phyloP scores from a whole-genome alignment of 176 grass and related monocot species.

The Dactylis glomerata region DNA sequence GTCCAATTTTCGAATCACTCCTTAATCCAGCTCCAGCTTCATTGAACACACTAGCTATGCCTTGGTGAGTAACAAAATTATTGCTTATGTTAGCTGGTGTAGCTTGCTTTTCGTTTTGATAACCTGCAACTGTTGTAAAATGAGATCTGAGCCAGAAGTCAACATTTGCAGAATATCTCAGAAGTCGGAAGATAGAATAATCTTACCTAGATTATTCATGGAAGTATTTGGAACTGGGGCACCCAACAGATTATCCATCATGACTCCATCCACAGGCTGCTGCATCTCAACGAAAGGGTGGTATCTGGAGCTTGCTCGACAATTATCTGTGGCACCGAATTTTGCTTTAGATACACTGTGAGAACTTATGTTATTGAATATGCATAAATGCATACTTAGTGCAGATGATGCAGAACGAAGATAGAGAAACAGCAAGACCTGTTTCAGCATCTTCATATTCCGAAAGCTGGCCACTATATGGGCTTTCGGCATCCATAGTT shows the following conservation, averaged over 20 bases:
- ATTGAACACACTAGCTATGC: conserved; percentile 55
- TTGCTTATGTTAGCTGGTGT: conserved; percentile 42
- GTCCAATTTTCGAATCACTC: conserved; percentile 36
- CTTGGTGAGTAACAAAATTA: conserved; percentile 54
- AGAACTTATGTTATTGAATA: conserved; percentile 60
- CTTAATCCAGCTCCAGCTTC: conserved; percentile 47
- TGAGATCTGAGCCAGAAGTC: conserved; percentile 29
- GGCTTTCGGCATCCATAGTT: conserved; percentile 82
- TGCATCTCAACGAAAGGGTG: conserved; percentile 93
- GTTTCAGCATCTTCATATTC: conserved; percentile 99
- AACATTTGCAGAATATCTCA: background rate
- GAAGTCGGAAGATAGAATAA: background rate
- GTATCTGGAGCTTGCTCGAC: conserved; percentile 91
- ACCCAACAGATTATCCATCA: conserved; percentile 56
- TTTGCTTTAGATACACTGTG: conserved; percentile 89
- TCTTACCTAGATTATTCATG: conserved; percentile 69
- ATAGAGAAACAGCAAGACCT: conserved; percentile 74
- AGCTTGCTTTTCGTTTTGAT: conserved; percentile 55
- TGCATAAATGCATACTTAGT: conserved; percentile 53
- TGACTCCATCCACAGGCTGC: conserved; percentile 81
- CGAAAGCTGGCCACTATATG: conserved; percentile 86
- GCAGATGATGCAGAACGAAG: conserved; percentile 61
- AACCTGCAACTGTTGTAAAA: conserved; percentile 47
- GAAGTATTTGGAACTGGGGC: conserved; percentile 44
- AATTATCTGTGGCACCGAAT: conserved; percentile 95